phyloP scores from a whole-genome alignment of 1,139 yeast genomes.

The Suhomyces ambrosiae region DNA sequence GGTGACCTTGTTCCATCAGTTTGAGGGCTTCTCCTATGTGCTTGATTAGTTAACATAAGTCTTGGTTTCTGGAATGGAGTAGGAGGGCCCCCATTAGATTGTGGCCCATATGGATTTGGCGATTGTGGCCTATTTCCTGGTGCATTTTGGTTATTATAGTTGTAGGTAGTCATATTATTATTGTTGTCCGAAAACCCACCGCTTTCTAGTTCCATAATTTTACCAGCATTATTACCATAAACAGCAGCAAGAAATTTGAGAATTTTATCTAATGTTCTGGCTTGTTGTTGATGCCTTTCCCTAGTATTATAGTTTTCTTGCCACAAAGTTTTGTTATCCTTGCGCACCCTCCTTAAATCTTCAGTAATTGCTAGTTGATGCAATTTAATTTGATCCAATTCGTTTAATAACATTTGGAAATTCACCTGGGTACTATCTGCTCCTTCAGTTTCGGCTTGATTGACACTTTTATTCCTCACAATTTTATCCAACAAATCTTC shows the following conservation, averaged over 20 bases:
- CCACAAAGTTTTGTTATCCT: slow-evolving; percentile 91
- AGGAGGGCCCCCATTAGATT: slow-evolving; percentile 13
- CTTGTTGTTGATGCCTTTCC: slow-evolving; percentile 82
- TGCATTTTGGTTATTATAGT: slow-evolving; percentile 13
- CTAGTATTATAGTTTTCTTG: slow-evolving; percentile 80
- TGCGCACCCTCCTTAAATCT: slow-evolving; percentile 77
- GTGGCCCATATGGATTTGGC: slow-evolving; percentile 11
- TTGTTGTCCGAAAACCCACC: slow-evolving; percentile 17
- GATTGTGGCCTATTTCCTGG: slow-evolving; percentile 8
- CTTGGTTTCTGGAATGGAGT: slow-evolving; percentile 37
- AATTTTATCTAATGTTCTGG: slow-evolving; percentile 85
- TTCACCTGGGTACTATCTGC: slow-evolving; percentile 37
- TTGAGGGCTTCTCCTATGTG: slow-evolving; percentile 23
- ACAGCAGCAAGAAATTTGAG: slow-evolving; percentile 82
- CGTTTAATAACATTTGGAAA: slow-evolving; percentile 60
- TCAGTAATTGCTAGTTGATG: slow-evolving; percentile 82
- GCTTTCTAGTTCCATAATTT: slow-evolving; percentile 42
- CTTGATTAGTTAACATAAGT: slow-evolving; percentile 48
- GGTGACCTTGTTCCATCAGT: slow-evolving; percentile 3
- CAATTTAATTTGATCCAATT: slow-evolving; percentile 72
- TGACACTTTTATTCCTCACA: slow-evolving; percentile 44
- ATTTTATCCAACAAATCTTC: slow-evolving; percentile 78
- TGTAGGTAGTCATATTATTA: slow-evolving; percentile 22
- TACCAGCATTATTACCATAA: slow-evolving; percentile 66
- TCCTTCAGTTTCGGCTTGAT: slow-evolving; percentile 10